phyloP scores from a whole-genome alignment of 805 yeast species.

The Candida parachauliodes region DNA sequence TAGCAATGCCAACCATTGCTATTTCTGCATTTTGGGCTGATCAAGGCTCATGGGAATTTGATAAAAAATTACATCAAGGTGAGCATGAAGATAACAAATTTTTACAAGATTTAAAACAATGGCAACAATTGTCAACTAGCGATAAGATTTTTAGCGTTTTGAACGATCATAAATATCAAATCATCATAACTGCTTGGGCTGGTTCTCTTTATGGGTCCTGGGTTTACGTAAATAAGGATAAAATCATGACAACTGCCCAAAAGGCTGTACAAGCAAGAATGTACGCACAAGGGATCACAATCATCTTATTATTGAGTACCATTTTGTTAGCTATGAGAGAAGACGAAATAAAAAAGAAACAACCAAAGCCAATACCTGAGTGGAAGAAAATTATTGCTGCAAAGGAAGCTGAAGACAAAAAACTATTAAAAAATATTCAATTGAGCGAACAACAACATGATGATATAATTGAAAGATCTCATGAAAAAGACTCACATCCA shows the following conservation, averaged over 20 bases:
- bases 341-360: slow-evolving; percentile 43
- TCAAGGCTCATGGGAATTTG: slow-evolving; percentile 43
- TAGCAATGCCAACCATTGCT: slow-evolving; percentile 38
- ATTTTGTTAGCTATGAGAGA: slow-evolving; percentile 65
- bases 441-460: slow-evolving; percentile 2
- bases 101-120: slow-evolving; percentile 32
- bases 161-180: slow-evolving; percentile 32
- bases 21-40: slow-evolving; percentile 40
- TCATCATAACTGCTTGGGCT: slow-evolving; percentile 36
- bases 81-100: slow-evolving; percentile 24
- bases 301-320: slow-evolving; percentile 64
- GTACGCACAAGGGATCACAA: slow-evolving; percentile 84
- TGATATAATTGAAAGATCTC: slow-evolving; percentile 1
- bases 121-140: slow-evolving; percentile 28
- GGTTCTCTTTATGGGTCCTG: slow-evolving; percentile 62
- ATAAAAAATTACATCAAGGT: slow-evolving; percentile 31
- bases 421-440: slow-evolving; percentile 7
- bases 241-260: slow-evolving; percentile 69
- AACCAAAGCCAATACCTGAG: slow-evolving; percentile 33
- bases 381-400: slow-evolving; percentile 32
- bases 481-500: slow-evolving; percentile 3
- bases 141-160: slow-evolving; percentile 29
- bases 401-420: slow-evolving; percentile 17
- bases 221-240: slow-evolving; percentile 68
- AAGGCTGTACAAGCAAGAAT: slow-evolving; percentile 86